These are phyloP conservation scores for Dryadomyces quercivorus DNA, from an alignment of 2,329 filamentous ascomycete genomes.

Conservation along the genomic window DNA sequence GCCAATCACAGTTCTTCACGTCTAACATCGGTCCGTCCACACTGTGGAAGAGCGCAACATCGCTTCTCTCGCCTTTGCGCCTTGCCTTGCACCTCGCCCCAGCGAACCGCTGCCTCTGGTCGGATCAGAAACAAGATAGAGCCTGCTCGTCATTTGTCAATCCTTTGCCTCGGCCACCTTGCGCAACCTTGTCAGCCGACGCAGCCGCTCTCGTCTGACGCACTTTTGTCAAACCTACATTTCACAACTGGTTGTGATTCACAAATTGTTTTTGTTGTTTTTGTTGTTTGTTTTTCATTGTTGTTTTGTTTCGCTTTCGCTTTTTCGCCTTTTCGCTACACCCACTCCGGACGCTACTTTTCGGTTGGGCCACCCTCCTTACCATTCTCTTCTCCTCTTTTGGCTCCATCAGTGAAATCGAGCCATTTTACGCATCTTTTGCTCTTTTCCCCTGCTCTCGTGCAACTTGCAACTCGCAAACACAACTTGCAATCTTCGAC, in stretches of 20 bases:
- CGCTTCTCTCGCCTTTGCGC: neutral
- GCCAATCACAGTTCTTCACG: neutral
- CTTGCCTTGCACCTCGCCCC: neutral
- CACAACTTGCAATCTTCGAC: neutral
- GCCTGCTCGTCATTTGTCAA: neutral
- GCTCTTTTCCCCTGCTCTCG: neutral
- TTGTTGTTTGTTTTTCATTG: too few relatives aligned
- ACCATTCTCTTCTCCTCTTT: neutral
- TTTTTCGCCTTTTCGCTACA: neutral
- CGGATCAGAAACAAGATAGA: too few relatives aligned
- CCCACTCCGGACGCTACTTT: neutral
- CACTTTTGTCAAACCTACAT: neutral
- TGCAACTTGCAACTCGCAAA: neutral
- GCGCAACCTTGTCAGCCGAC: neutral
- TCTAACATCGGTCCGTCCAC: neutral
- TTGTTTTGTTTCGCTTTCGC: neutral
- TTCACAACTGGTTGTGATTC: constrained; percentile 13
- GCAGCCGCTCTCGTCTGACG: neutral
- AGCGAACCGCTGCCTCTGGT: too few relatives aligned
- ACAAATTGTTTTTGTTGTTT: neutral
- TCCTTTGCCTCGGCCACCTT: neutral
- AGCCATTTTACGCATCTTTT: neutral
- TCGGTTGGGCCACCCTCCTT: neutral
- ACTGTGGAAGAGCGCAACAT: neutral
- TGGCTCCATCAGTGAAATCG: neutral